Percentiles rank a stretch among this genome's conserved stretches.
These are phyloP conservation scores for Mortierella alpina DNA, from an alignment of 192 early-diverging fungal genomes.

Conservation along the genomic window DNA sequence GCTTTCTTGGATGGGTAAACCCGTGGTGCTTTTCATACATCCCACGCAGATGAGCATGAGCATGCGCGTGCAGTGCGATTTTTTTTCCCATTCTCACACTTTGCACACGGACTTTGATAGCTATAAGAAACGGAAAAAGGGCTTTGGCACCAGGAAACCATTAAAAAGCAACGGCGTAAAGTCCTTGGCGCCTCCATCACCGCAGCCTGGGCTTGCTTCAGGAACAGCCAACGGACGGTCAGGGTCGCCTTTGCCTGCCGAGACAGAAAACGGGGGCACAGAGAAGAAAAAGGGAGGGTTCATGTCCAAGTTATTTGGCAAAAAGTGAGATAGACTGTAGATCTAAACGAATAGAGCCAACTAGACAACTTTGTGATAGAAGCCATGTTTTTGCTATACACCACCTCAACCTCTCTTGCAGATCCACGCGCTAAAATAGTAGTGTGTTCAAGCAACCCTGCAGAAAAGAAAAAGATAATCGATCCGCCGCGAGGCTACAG, in stretches of 20 bases:
- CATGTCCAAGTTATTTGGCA: constrained; percentile 25
- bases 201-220: not conserved
- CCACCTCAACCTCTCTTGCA: too few relatives aligned
- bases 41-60: not conserved
- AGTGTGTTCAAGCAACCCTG: too few relatives aligned
- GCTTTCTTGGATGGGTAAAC: constrained; percentile 54
- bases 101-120: not conserved
- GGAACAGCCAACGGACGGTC: not conserved
- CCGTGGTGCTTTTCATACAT: not conserved
- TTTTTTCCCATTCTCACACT: not conserved
- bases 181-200: not conserved
- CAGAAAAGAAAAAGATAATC: too few relatives aligned
- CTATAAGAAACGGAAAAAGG: constrained; percentile 42
- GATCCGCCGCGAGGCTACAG: too few relatives aligned
- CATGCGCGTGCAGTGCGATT: not conserved
- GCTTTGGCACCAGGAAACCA: constrained; percentile 14
- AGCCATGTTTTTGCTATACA: too few relatives aligned
- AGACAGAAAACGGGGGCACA: not conserved
- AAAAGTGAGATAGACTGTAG: not conserved
- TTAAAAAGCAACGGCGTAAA: not conserved
- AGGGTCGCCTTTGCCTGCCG: not conserved
- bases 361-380: not conserved
- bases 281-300: constrained; percentile 20
- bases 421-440: too few relatives aligned
- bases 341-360: not conserved